phyloP scores from a whole-genome alignment of 2,329 filamentous ascomycete species.

The Alternaria brassicicola region DNA sequence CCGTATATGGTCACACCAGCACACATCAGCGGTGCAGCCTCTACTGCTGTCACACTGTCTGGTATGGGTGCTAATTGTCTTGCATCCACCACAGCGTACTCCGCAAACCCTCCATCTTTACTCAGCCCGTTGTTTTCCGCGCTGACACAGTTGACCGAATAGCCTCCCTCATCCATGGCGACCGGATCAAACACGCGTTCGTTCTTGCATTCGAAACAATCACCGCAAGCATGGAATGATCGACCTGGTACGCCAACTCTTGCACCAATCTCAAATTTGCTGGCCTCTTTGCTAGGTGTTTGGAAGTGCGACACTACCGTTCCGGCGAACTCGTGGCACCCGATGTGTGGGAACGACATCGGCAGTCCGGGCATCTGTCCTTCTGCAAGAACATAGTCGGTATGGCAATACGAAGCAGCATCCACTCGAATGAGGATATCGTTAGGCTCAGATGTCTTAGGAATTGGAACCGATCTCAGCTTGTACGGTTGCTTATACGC shows the following conservation, averaged over 20 bases:
- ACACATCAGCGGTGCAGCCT: constrained; percentile 53
- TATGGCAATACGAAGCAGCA: constrained; percentile 58
- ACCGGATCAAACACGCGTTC: constrained; percentile 31
- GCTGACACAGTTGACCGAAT: constrained; percentile 50
- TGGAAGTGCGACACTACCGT: constrained; percentile 46
- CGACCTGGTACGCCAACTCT: constrained; percentile 53
- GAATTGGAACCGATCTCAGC: constrained; percentile 47
- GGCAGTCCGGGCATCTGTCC: constrained; percentile 46
- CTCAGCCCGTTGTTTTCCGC: constrained; percentile 43
- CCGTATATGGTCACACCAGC: constrained; percentile 53
- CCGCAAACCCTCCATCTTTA: constrained; percentile 50
- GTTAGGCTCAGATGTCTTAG: constrained; percentile 37
- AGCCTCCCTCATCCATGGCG: constrained; percentile 47
- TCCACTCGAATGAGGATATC: constrained; percentile 56
- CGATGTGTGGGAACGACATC: constrained; percentile 51
- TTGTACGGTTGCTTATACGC: constrained; percentile 52
- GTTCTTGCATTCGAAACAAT: constrained; percentile 50
- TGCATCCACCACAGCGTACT: constrained; percentile 53
- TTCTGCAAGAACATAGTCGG: constrained; percentile 48
- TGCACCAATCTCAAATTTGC: constrained; percentile 35
- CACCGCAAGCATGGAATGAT: constrained; percentile 50
- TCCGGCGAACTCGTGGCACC: constrained; percentile 56
- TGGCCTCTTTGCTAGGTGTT: constrained; percentile 28
- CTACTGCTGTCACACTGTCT: constrained; percentile 42
- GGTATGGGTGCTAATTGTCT: constrained; percentile 48